Evolutionary conservation across 805 yeast genomes (phyloP).

Genomic region (Debaryomyces prosopidis): DNA sequence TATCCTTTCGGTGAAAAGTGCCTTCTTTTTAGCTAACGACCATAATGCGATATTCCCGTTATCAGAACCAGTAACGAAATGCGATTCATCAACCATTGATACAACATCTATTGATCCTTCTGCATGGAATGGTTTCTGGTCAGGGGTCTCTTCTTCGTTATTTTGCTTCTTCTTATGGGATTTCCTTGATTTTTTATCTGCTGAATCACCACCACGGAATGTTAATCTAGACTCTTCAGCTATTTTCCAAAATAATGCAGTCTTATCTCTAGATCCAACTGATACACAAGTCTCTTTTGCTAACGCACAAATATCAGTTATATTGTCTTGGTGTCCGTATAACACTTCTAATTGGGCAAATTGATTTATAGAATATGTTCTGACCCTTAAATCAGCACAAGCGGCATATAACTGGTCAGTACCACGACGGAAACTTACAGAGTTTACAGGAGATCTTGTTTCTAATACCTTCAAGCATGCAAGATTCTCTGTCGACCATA

Average conservation of each 20-base stretch:
- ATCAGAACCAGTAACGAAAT: conserved; percentile 93
- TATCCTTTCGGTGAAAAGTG: conserved; percentile 62
- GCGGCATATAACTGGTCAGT: conserved; percentile 88
- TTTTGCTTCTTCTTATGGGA: conserved; percentile 25
- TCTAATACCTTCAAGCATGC: conserved; percentile 76
- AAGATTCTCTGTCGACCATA: conserved; percentile 83
- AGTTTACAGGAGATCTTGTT: conserved; percentile 70
- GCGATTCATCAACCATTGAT: conserved; percentile 87
- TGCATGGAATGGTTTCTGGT: conserved; percentile 38
- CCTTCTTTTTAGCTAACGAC: conserved; percentile 89
- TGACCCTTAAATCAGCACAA: conserved; percentile 86
- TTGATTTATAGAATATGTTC: conserved; percentile 84
- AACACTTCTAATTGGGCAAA: conserved; percentile 85
- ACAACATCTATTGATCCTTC: conserved; percentile 94
- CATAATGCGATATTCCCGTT: conserved; percentile 89
- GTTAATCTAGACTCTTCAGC: conserved; percentile 93
- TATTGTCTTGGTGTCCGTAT: conserved; percentile 94
- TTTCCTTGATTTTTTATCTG: conserved; percentile 42
- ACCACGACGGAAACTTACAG: conserved; percentile 74
- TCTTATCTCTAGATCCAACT: conserved; percentile 92
- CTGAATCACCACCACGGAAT: conserved; percentile 83
- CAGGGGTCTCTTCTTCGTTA: conserved; percentile 17
- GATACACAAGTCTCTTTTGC: conserved; percentile 90
- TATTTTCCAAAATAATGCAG: conserved; percentile 96
- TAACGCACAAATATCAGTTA: conserved; percentile 78